These are phyloP conservation scores for Aspergillus panamensis DNA, from an alignment of 495 filamentous ascomycete genomes.

Conservation along the genomic window DNA sequence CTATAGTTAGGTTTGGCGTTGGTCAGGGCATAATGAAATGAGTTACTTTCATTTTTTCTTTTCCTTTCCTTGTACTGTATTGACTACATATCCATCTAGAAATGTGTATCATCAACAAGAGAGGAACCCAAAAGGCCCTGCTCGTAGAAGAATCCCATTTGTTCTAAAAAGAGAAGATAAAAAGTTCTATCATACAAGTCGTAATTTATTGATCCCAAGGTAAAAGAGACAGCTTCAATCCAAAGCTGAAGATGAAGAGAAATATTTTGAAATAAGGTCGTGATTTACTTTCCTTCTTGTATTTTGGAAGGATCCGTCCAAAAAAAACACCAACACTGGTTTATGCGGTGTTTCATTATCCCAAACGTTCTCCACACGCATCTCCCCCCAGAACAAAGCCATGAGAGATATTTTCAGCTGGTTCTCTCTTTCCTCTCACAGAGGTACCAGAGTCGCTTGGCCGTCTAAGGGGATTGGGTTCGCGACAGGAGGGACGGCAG, in stretches of 20 bases:
- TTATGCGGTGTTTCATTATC: neutral
- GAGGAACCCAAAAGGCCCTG: neutral
- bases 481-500: slow-evolving; percentile 30
- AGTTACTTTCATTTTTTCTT: neutral
- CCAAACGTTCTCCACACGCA: no score
- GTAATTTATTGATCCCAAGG: slow-evolving; percentile 5
- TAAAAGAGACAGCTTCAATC: neutral
- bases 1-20: no score
- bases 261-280: neutral
- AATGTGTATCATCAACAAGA: no score
- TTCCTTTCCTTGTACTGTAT: neutral
- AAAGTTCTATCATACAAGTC: slow-evolving; percentile 23
- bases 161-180: neutral
- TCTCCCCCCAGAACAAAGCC: no score
- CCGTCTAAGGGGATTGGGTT: slow-evolving; percentile 31
- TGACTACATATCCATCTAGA: neutral
- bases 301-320: neutral
- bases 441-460: slow-evolving; percentile 7
- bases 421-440: neutral
- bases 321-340: neutral
- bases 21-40: no score
- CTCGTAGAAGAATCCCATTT: neutral
- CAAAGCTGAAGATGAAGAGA: neutral
- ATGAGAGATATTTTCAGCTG: no score
- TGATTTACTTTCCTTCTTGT: neutral